These are phyloP conservation scores for Cordyceps militaris DNA, from an alignment of 2,329 filamentous ascomycete genomes.

Conservation along the genomic window DNA sequence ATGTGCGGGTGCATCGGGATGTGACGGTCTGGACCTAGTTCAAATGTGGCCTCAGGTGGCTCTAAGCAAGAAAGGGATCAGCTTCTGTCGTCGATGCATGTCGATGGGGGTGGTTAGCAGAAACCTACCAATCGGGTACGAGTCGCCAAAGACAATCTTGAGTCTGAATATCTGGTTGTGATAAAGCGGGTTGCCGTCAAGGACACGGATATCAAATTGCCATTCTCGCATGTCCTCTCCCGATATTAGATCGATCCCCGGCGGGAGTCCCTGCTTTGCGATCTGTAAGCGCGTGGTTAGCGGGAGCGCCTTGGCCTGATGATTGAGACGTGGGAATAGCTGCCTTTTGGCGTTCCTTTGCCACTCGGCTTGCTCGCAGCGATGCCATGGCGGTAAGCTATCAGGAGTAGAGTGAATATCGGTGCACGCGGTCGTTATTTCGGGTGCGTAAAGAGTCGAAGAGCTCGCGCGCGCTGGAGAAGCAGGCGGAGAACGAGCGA, in stretches of 20 bases:
- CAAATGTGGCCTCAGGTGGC: constrained; percentile 89
- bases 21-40: constrained; percentile 53
- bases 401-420: background rate
- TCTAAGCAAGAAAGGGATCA: constrained; percentile 43
- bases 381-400: constrained; percentile 16
- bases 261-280: constrained; percentile 47
- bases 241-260: constrained; percentile 70
- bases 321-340: background rate
- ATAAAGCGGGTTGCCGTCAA: constrained; percentile 89
- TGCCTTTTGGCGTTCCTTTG: constrained; percentile 26
- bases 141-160: constrained; percentile 75
- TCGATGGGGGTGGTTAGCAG: background rate
- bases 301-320: background rate
- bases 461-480: background rate
- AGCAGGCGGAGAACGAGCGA: background rate
- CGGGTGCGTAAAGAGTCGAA: background rate
- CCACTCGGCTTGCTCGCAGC: constrained; percentile 22
- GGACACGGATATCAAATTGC: constrained; percentile 84
- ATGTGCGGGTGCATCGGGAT: constrained; percentile 97
- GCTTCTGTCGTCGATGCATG: background rate
- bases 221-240: constrained; percentile 70
- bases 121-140: constrained; percentile 78
- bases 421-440: background rate
- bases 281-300: constrained; percentile 34
- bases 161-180: constrained; percentile 71